A percentile compares a stretch with the other conserved stretches of the same genome.
These are phyloP conservation scores for Coemansia sp. DNA, from an alignment of 192 early-diverging fungal genomes.

Conservation along the genomic window DNA sequence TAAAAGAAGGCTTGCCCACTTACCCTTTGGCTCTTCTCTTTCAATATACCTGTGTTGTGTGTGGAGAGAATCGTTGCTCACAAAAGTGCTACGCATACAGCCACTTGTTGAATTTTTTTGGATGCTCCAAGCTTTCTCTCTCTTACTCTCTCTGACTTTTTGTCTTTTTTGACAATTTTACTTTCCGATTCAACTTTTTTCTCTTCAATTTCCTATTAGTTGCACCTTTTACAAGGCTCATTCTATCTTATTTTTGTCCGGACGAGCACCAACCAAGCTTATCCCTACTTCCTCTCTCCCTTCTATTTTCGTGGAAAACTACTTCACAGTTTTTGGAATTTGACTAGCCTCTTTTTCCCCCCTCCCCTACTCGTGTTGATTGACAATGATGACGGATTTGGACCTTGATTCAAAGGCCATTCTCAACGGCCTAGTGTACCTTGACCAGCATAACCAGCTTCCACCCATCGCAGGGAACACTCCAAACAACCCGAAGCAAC, in stretches of 20 bases:
- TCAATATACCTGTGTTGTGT: not conserved
- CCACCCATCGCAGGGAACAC: conserved; percentile 28
- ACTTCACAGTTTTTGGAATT: not conserved
- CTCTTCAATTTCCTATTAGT: not conserved
- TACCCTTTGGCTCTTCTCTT: no score
- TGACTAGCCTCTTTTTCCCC: not conserved
- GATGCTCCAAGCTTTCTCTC: not conserved
- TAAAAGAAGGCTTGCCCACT: not conserved
- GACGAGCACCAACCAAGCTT: conserved; percentile 4
- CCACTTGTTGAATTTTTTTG: not conserved
- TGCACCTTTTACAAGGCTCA: not conserved
- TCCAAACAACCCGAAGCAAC: conserved; percentile 9
- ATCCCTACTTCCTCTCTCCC: not conserved
- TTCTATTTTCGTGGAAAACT: not conserved
- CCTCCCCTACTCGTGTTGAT: not conserved
- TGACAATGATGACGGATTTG: conserved; percentile 50
- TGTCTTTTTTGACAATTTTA: not conserved
- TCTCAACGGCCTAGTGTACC: conserved; percentile 48
- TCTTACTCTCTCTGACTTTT: not conserved
- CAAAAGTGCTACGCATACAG: not conserved
- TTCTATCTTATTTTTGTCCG: not conserved
- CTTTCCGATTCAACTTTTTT: conserved; percentile 8
- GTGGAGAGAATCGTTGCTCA: not conserved
- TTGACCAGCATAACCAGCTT: conserved; percentile 48
- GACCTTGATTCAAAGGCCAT: conserved; percentile 55